These are phyloP conservation scores for Byssothecium circinans DNA, from an alignment of 2,329 filamentous ascomycete species.

Conservation along the genomic window DNA sequence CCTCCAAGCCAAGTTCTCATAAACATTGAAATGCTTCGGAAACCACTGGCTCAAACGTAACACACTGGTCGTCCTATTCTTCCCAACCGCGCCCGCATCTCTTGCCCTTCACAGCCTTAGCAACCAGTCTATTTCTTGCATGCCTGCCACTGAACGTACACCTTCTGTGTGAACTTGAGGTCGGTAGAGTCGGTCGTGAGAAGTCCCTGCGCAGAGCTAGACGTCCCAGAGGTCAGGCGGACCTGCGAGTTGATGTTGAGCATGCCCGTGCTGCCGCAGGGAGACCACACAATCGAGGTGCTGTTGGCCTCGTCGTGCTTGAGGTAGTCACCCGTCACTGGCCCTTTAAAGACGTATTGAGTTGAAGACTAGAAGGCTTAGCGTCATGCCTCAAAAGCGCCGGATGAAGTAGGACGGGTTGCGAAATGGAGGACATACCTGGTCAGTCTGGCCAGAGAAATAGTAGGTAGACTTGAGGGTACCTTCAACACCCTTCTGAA, in stretches of 20 bases:
- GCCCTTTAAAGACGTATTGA: constrained; percentile 45
- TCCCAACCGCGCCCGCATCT: not conserved
- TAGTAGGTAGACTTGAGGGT: constrained; percentile 58
- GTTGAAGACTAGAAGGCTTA: constrained; percentile 36
- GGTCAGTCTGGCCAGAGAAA: constrained; percentile 52
- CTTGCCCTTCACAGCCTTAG: not conserved
- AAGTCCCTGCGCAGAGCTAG: constrained; percentile 41
- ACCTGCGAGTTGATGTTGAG: constrained; percentile 59
- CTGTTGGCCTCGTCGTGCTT: constrained; percentile 48
- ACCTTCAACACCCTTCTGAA: constrained; percentile 52
- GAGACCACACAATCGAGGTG: constrained; percentile 55
- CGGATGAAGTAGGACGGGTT: no score
- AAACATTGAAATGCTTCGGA: constrained; percentile 3
- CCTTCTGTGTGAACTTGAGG: constrained; percentile 50
- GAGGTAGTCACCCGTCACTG: constrained; percentile 42
- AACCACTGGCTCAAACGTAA: constrained; percentile 4
- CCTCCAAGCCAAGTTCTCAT: constrained; percentile 7
- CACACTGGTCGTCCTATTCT: constrained; percentile 4
- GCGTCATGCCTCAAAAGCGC: no score
- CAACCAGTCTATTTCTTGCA: constrained; percentile 30
- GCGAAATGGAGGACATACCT: constrained; percentile 36
- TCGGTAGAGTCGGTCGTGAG: constrained; percentile 55
- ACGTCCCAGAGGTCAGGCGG: constrained; percentile 40
- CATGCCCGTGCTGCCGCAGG: constrained; percentile 53
- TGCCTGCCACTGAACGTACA: constrained; percentile 51